Conservation (phyloP, 2,329 filamentous ascomycete genomes). For the Colletotrichum aenigma region DNA sequence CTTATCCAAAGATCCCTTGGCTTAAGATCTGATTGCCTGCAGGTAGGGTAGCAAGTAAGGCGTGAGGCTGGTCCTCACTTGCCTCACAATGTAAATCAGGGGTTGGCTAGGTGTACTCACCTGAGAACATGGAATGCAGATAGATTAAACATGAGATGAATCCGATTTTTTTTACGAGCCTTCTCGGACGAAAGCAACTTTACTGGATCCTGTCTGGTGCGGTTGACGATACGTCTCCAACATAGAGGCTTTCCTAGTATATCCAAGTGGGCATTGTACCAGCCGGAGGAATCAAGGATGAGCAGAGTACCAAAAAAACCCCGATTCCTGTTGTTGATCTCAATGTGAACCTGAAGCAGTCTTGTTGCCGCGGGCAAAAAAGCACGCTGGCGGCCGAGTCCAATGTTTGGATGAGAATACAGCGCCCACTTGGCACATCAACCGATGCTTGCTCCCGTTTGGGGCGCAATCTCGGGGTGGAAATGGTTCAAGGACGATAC, state of each 20-base stretch:
- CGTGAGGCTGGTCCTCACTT: background rate
- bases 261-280: background rate
- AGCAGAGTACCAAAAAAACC: background rate
- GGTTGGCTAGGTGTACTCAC: background rate
- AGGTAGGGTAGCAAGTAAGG: constrained; percentile 1
- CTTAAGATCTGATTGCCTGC: background rate
- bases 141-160: background rate
- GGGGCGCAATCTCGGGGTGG: constrained; percentile 12
- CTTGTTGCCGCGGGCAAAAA: background rate
- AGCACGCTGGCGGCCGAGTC: background rate
- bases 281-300: background rate
- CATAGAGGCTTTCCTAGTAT: background rate
- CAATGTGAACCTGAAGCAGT: background rate
- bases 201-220: background rate
- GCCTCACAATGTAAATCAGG: constrained; percentile 14
- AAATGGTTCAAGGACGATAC: background rate
- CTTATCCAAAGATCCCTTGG: background rate
- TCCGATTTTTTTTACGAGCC: background rate
- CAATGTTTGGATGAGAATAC: background rate
- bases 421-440: background rate
- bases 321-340: background rate
- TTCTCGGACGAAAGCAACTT: background rate
- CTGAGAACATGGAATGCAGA: background rate
- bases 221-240: background rate
- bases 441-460: background rate